phyloP scores from a whole-genome alignment of 1,139 yeast species.

The Blastobotrys illinoisensis region DNA sequence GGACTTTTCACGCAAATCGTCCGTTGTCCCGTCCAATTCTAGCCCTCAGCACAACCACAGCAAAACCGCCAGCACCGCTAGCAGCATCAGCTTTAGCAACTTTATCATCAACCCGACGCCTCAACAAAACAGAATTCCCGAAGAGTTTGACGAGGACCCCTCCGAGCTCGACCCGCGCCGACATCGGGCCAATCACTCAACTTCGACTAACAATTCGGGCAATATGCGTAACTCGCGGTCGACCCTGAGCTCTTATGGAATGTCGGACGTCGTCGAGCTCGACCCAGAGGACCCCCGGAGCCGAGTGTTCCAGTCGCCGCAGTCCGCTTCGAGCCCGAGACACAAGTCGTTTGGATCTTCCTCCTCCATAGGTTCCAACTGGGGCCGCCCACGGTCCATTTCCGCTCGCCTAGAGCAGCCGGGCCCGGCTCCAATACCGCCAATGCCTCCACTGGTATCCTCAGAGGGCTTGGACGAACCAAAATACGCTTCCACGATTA shows the following conservation, averaged over 20 bases:
- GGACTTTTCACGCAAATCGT: neutral
- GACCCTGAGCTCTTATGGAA: conserved; percentile 14
- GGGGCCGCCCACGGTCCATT: neutral
- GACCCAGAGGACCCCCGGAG: conserved; percentile 12
- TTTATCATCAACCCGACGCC: neutral
- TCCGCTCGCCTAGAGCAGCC: neutral
- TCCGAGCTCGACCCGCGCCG: neutral
- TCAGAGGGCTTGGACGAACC: neutral
- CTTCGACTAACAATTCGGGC: conserved; percentile 3
- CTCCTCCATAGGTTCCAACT: neutral
- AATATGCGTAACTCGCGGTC: conserved; percentile 9
- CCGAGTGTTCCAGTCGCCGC: neutral
- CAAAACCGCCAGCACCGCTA: neutral
- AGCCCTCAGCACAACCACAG: neutral
- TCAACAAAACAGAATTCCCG: neutral
- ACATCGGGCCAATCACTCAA: conserved; percentile 1
- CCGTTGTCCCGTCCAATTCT: neutral
- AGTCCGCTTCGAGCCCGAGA: neutral
- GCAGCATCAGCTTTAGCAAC: neutral
- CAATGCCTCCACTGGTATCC: conserved; percentile 2
- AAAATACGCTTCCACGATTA: neutral
- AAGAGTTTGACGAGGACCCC: neutral
- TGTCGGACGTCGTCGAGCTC: conserved; percentile 6
- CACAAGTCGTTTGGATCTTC: neutral
- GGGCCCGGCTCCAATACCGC: neutral